Conservation (phyloP, 805 yeast species). For the Metschnikowia santaceciliae region DNA sequence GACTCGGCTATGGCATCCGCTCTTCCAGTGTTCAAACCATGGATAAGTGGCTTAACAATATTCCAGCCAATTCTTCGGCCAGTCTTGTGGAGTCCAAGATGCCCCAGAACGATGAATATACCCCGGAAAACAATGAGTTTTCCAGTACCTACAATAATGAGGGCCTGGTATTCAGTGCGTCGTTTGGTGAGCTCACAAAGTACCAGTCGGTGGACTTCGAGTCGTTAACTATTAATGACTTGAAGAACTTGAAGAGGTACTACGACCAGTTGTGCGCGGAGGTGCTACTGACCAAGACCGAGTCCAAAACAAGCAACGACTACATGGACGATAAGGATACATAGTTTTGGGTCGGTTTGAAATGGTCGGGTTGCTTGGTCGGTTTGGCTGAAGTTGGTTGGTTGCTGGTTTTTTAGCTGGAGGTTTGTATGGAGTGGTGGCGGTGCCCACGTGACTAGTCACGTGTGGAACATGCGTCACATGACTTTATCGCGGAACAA, state of each 20-base stretch:
- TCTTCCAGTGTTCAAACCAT: slow-evolving; percentile 39
- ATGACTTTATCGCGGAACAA: not conserved
- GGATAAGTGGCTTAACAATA: slow-evolving; percentile 42
- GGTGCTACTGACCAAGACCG: slow-evolving; percentile 12
- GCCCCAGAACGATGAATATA: slow-evolving; percentile 1
- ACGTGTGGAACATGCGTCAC: not conserved
- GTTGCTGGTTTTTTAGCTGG: too few relatives aligned
- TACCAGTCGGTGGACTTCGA: slow-evolving; percentile 36
- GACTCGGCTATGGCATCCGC: slow-evolving; percentile 31
- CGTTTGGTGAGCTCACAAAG: slow-evolving; percentile 26
- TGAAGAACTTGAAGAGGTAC: slow-evolving; percentile 28
- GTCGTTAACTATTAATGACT: slow-evolving; percentile 31
- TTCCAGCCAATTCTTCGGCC: slow-evolving; percentile 15
- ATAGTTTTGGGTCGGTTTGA: too few relatives aligned
- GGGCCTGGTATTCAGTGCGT: slow-evolving; percentile 21
- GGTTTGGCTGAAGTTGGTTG: too few relatives aligned
- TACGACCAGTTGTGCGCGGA: slow-evolving; percentile 37
- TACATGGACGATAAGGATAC: slow-evolving; percentile 4
- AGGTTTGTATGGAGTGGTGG: not conserved
- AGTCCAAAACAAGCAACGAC: slow-evolving; percentile 16
- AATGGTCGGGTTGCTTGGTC: too few relatives aligned
- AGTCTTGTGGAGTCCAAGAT: slow-evolving; percentile 2
- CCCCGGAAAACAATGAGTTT: slow-evolving; percentile 6
- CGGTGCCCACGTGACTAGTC: not conserved
- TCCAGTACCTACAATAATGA: slow-evolving; percentile 16